These are phyloP conservation scores for Senecio squalidus DNA, from an alignment of 140 eudicot species.

Conservation along the genomic window DNA sequence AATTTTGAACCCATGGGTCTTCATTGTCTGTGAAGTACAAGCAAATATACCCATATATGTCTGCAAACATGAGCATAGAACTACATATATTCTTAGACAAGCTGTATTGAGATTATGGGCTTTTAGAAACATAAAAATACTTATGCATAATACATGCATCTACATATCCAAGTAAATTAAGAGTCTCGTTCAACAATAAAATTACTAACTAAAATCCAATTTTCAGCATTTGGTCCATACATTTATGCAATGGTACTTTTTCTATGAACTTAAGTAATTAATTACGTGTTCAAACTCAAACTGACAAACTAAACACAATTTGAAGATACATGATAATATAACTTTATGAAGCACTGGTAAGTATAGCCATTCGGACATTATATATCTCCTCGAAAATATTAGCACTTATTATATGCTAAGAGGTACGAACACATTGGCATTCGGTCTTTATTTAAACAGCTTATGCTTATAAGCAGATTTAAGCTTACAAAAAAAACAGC, in stretches of 20 bases:
- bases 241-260: not conserved
- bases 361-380: not conserved
- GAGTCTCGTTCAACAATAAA: not conserved
- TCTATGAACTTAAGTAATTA: not conserved
- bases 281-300: not conserved
- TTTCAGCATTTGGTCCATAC: not conserved
- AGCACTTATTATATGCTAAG: not conserved
- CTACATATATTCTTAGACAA: not conserved
- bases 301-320: not conserved
- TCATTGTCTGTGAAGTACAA: not conserved
- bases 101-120: not conserved
- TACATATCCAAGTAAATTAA: not conserved
- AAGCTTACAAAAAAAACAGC: too few relatives aligned
- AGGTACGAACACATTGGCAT: not conserved
- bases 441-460: too few relatives aligned
- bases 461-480: too few relatives aligned
- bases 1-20: not conserved
- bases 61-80: not conserved
- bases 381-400: not conserved
- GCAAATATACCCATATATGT: not conserved
- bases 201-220: not conserved
- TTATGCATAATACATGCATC: too few relatives aligned
- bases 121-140: too few relatives aligned
- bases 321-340: not conserved
- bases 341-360: not conserved